phyloP scores from a whole-genome alignment of 208 protist genomes.

The Trypanosoma caninum region DNA sequence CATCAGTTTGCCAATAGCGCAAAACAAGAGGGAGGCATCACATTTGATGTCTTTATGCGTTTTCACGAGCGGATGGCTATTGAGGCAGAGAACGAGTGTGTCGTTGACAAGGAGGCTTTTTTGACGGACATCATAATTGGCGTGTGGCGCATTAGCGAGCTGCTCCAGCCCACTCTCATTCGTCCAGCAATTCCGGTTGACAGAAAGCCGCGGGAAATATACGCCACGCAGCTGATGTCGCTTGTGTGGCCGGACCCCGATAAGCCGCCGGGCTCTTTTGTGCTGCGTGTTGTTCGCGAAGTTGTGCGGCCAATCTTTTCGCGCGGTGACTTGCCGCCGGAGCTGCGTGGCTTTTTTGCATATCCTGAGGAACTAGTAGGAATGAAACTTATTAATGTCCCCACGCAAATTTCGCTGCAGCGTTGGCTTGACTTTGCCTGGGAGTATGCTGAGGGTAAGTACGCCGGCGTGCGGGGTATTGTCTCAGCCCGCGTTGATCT shows the following conservation, averaged over 20 bases:
- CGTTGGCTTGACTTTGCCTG: conserved; percentile 81
- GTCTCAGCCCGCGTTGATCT: conserved; percentile 68
- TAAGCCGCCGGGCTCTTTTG: conserved; percentile 20
- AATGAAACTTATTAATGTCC: conserved; percentile 50
- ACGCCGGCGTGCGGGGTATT: conserved; percentile 60
- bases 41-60: conserved; percentile 72
- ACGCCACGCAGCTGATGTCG: conserved; percentile 66
- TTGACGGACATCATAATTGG: conserved; percentile 59
- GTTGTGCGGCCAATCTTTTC: conserved; percentile 71
- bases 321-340: conserved; percentile 69
- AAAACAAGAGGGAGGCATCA: conserved; percentile 50
- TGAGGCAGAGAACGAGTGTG: conserved; percentile 57
- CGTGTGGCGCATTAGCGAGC: conserved; percentile 70
- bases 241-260: conserved; percentile 51
- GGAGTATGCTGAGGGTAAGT: conserved; percentile 69
- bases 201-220: conserved; percentile 43
- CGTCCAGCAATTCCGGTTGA: conserved; percentile 51
- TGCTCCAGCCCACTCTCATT: conserved; percentile 72
- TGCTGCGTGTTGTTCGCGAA: conserved; percentile 61
- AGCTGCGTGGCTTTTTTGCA: conserved; percentile 79
- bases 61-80: conserved; percentile 78
- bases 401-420: conserved; percentile 55
- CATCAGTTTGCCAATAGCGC: conserved; percentile 58
- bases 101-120: conserved; percentile 49
- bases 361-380: conserved; percentile 72